phyloP scores from a whole-genome alignment of 2,329 filamentous ascomycete species.

The Exophiala dermatitidis region DNA sequence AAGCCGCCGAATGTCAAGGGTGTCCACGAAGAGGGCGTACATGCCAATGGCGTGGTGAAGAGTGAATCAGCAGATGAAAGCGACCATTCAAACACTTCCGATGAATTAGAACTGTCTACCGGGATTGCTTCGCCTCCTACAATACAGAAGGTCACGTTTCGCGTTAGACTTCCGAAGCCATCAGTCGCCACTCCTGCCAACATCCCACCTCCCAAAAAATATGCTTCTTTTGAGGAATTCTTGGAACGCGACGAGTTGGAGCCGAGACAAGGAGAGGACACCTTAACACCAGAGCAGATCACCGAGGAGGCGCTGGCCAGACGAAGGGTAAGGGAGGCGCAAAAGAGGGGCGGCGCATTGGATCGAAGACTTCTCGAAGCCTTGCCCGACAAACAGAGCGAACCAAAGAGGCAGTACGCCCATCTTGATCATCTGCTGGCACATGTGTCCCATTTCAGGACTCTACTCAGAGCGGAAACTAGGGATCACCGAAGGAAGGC shows the following conservation, averaged over 20 bases:
- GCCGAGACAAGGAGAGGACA: conserved; percentile 39
- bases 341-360: conserved; percentile 70
- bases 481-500: conserved; percentile 47
- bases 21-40: not conserved
- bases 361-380: conserved; percentile 31
- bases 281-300: conserved; percentile 54
- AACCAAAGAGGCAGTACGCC: conserved; percentile 73
- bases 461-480: conserved; percentile 71
- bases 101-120: not conserved
- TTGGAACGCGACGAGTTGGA: conserved; percentile 44
- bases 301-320: conserved; percentile 63
- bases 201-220: conserved; percentile 40
- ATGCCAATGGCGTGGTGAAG: conserved; percentile 10
- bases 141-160: conserved; percentile 39
- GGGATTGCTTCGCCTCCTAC: conserved; percentile 14
- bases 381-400: conserved; percentile 63
- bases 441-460: conserved; percentile 72
- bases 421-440: conserved; percentile 77
- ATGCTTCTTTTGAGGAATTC: conserved; percentile 58
- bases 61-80: conserved; percentile 8
- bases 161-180: conserved; percentile 46
- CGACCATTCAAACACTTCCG: conserved; percentile 7
- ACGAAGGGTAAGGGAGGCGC: conserved; percentile 62
- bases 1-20: conserved; percentile 11
- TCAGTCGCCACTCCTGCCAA: conserved; percentile 48